A percentile compares a stretch with the other conserved stretches of the same genome.
phyloP scores from a whole-genome alignment of 2,329 filamentous ascomycete genomes.

The Trichoderma afroharzianum region DNA sequence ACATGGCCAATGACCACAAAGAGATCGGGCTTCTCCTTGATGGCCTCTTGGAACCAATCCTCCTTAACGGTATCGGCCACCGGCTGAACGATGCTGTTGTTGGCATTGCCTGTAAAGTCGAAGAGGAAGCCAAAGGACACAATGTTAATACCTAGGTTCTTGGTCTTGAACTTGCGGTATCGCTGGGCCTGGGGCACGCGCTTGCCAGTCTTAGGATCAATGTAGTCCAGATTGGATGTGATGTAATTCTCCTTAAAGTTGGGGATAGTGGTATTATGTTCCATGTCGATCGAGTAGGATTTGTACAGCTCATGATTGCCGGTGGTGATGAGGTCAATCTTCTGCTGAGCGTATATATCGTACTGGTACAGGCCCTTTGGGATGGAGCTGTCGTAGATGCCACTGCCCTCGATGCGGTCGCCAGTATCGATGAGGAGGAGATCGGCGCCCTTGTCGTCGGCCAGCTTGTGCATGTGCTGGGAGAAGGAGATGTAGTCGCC shows the following conservation, averaged over 20 bases:
- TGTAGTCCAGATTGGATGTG: conserved; percentile 89
- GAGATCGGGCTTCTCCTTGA: conserved; percentile 79
- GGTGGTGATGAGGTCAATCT: conserved; percentile 78
- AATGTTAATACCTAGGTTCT: conserved; percentile 79
- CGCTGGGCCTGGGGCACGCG: conserved; percentile 73
- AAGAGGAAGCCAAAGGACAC: conserved; percentile 93
- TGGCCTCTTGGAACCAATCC: conserved; percentile 82
- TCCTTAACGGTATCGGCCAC: conserved; percentile 79
- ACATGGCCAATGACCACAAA: conserved; percentile 87
- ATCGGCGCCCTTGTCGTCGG: conserved; percentile 75
- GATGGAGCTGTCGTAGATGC: conserved; percentile 82
- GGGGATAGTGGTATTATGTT: conserved; percentile 76
- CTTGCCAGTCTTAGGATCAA: conserved; percentile 67
- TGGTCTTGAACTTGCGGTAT: conserved; percentile 86
- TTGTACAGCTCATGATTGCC: conserved; percentile 97
- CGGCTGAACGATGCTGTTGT: conserved; percentile 80
- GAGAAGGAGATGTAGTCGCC: conserved; percentile 96
- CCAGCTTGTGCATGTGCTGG: conserved; percentile 72
- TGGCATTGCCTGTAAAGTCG: conserved; percentile 84
- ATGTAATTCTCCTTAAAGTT: conserved; percentile 79
- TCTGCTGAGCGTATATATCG: conserved; percentile 78
- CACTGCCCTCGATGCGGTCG: conserved; percentile 90
- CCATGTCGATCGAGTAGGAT: conserved; percentile 69
- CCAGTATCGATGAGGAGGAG: conserved; percentile 93
- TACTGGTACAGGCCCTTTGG: conserved; percentile 88